Conservation (phyloP, 768 basidiomycete genomes). For the Hygrocybe punicea region DNA sequence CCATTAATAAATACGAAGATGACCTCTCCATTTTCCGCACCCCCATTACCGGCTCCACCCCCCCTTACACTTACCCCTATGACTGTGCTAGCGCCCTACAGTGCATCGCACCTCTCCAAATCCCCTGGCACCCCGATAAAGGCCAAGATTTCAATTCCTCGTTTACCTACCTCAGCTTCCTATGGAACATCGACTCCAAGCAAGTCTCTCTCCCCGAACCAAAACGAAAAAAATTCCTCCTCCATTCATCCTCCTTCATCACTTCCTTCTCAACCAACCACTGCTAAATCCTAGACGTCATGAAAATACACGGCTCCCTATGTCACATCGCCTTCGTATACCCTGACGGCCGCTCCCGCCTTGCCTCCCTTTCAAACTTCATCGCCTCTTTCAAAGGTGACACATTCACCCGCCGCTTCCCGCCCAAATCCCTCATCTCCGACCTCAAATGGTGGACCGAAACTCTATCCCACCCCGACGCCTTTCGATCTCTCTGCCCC, state of each 20-base stretch:
- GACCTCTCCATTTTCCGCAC: slow-evolving; percentile 27
- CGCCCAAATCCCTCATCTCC: slow-evolving; percentile 19
- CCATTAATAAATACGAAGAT: too few relatives aligned
- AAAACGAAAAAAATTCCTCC: slow-evolving; percentile 25
- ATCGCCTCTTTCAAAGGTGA: slow-evolving; percentile 21
- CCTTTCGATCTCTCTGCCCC: slow-evolving; percentile 12
- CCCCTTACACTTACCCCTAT: neutral
- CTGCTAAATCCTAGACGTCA: neutral
- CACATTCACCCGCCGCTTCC: slow-evolving; percentile 10
- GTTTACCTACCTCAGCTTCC: too few relatives aligned
- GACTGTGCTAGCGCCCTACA: neutral
- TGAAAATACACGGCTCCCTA: slow-evolving; percentile 30
- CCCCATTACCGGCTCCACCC: neutral
- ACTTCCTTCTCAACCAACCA: neutral
- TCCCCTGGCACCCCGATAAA: too few relatives aligned
- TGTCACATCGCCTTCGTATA: slow-evolving; percentile 26
- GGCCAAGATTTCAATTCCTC: too few relatives aligned
- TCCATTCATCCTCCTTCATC: slow-evolving; percentile 16
- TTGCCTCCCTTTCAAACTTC: slow-evolving; percentile 27
- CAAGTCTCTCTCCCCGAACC: too few relatives aligned
- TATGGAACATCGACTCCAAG: too few relatives aligned
- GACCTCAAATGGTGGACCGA: slow-evolving; percentile 36
- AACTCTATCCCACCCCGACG: neutral
- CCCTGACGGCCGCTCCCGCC: slow-evolving; percentile 20
- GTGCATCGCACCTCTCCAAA: slow-evolving; percentile 14